Base-by-base conservation (phyloP, 805 yeast species). In the Pichia cabralensis region DNA sequence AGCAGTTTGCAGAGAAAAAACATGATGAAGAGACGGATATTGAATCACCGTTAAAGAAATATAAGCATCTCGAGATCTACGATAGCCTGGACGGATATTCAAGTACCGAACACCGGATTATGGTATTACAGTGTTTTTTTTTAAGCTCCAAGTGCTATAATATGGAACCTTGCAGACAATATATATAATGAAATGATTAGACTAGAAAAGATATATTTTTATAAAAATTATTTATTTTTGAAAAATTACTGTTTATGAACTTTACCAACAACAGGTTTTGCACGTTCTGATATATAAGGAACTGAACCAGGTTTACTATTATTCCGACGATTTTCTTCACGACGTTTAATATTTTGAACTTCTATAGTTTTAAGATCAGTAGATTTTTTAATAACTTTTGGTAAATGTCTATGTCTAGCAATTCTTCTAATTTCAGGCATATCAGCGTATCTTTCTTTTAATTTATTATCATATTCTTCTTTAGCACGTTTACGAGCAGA, bases 381-480 rank as follows among this genome's bases (percentile, higher is more conserved):
- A 26, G 96, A 96, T 58, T 80, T 83, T 71, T 88, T 89, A 46
- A 92, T 73, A 31, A 80, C 82, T 39, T 64, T 63, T 16, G 99
- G 98, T 35, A 89, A 67, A 55, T 92, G 96, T 57, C 98, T 76
- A 61, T 92, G 97, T 58, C 88, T 75, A 20, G 85, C 64, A 42
- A 92, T 92, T 49, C 96, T 71, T 52, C 74, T 75, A 51, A 92
- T 80, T 59, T 92, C 98, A 1, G 98, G 98, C 97, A 92, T 88
- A 62, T 79, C 78, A 62, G 83, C 83, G 68, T 74, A 92, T 54
- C 95, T 72, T 52, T 89, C 94, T 60, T 88, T 88, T 58, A 92
- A 71, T 32, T 94, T 89, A 35, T 74, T 82, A 55, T 85, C 95
- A 60, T 92, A 89, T 58, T 89, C 96, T 48, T 86, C 63, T 58